phyloP scores from a whole-genome alignment of 768 basidiomycete species.

The Neoboletus brunneissimus region DNA sequence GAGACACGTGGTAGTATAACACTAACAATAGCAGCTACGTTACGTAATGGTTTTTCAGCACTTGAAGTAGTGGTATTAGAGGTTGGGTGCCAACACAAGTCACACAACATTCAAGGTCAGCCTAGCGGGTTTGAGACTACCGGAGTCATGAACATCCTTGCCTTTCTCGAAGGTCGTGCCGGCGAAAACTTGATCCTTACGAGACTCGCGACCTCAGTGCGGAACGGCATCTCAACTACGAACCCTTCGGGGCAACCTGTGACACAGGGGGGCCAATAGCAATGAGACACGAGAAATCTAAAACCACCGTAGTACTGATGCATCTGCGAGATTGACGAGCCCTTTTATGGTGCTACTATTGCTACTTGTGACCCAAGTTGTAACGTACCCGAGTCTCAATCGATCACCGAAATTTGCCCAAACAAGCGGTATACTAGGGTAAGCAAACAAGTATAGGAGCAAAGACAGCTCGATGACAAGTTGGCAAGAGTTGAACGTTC shows the following conservation, averaged over 20 bases:
- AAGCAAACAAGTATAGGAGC: neutral
- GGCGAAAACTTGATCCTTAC: neutral
- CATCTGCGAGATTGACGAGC: neutral
- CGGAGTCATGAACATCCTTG: neutral
- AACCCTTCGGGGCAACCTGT: neutral
- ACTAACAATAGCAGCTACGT: neutral
- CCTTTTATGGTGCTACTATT: neutral
- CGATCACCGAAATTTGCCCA: neutral
- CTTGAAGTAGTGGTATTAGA: no score
- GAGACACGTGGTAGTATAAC: neutral
- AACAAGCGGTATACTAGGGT: neutral
- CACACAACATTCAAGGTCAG: neutral
- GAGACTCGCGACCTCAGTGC: neutral
- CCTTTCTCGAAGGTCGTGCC: neutral
- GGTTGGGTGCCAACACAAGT: no score
- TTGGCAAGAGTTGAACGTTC: no score
- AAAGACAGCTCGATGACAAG: neutral
- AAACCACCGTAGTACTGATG: neutral
- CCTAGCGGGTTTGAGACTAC: neutral
- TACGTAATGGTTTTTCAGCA: neutral
- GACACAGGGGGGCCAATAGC: no score
- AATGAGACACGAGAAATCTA: no score
- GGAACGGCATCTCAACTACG: no score
- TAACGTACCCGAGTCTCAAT: neutral
- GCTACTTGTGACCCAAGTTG: neutral